A percentile compares a stretch with the other conserved stretches of the same genome.
Evolutionary conservation across 2,329 filamentous ascomycete species (phyloP).

Genomic region (Aspergillus jensenii): DNA sequence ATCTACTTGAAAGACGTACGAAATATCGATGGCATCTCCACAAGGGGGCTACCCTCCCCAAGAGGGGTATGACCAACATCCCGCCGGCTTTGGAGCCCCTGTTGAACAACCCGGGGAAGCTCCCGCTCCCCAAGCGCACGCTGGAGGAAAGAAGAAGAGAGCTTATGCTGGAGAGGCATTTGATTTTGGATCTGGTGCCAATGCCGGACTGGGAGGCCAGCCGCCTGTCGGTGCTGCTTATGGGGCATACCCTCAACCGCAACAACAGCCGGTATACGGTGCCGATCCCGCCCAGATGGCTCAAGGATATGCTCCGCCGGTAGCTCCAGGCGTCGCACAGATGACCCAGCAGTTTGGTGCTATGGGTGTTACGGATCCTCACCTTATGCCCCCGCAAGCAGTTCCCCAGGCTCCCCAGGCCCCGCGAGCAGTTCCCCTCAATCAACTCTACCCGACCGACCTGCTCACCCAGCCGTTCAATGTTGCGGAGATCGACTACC

Average conservation of each 20-base stretch:
- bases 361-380: slow-evolving; percentile 67
- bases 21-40: slow-evolving; percentile 48
- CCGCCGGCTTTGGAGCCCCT: slow-evolving; percentile 39
- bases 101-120: slow-evolving; percentile 32
- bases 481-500: slow-evolving; percentile 85
- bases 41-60: slow-evolving; percentile 53
- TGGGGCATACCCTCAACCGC: slow-evolving; percentile 60
- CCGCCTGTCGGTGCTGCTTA: slow-evolving; percentile 59
- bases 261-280: slow-evolving; percentile 46
- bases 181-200: slow-evolving; percentile 85
- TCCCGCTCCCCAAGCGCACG: slow-evolving; percentile 31
- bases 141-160: slow-evolving; percentile 71
- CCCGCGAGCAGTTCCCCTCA: slow-evolving; percentile 59
- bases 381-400: slow-evolving; percentile 44
- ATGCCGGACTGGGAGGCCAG: slow-evolving; percentile 60
- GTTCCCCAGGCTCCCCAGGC: slow-evolving; percentile 42
- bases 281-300: slow-evolving; percentile 49
- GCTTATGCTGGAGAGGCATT: slow-evolving; percentile 93
- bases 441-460: slow-evolving; percentile 90
- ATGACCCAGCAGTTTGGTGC: slow-evolving; percentile 81
- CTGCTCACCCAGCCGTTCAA: slow-evolving; percentile 91
- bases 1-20: slow-evolving; percentile 6
- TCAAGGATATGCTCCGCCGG: slow-evolving; percentile 62
- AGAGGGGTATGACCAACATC: slow-evolving; percentile 49
- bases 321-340: slow-evolving; percentile 61